Percentiles rank a stretch among this genome's conserved stretches.
These are phyloP conservation scores for Emergomyces africanus DNA, from an alignment of 2,329 filamentous ascomycete genomes.

Conservation along the genomic window DNA sequence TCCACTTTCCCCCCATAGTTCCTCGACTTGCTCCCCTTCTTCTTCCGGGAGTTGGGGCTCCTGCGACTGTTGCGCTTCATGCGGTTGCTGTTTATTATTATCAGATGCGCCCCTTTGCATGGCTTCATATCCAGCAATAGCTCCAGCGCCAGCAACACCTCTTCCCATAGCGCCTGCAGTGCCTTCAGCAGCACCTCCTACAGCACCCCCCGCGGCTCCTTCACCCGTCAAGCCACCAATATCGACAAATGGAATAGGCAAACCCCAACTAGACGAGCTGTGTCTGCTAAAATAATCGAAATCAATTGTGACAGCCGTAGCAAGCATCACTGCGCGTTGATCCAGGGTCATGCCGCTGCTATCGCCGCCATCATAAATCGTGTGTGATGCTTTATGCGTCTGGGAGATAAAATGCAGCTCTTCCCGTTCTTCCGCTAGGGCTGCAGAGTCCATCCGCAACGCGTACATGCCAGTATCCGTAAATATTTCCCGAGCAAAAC, in stretches of 20 bases:
- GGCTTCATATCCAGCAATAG: conserved; percentile 51
- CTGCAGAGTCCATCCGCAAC: conserved; percentile 50
- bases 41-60: background rate
- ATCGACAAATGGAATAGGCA: conserved; percentile 40
- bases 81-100: background rate
- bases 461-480: conserved; percentile 55
- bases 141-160: conserved; percentile 41
- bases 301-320: conserved; percentile 51
- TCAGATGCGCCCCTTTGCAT: conserved; percentile 38
- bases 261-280: conserved; percentile 34
- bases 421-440: conserved; percentile 24
- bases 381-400: conserved; percentile 16
- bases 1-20: conserved; percentile 21
- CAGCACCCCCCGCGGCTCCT: conserved; percentile 22
- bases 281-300: conserved; percentile 57
- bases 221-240: conserved; percentile 28
- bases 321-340: conserved; percentile 53
- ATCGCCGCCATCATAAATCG: conserved; percentile 7
- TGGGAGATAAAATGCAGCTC: conserved; percentile 28
- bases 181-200: conserved; percentile 14
- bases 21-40: conserved; percentile 14
- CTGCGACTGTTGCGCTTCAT: conserved; percentile 5
- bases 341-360: conserved; percentile 48
- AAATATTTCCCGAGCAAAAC: conserved; percentile 51
- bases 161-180: conserved; percentile 29